Evolutionary conservation across 202 grass and related monocot genomes (phyloP).

Genomic region (Bolboschoenoplectus hybrid): DNA sequence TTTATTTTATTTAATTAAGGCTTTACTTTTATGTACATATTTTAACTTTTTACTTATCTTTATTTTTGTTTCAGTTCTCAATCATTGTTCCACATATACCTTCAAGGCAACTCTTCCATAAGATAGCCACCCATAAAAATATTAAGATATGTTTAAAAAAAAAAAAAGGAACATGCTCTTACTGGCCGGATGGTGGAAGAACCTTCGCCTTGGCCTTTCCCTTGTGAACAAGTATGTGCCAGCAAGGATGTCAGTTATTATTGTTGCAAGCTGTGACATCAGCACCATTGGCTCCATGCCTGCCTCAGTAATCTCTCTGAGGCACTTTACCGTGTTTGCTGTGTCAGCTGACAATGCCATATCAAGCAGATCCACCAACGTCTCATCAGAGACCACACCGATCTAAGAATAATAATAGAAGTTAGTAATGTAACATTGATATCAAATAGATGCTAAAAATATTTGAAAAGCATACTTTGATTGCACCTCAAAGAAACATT

Average conservation of each 20-base stretch:
- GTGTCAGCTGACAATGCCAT: slow-evolving; percentile 81
- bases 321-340: slow-evolving; percentile 74
- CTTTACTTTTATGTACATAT: background rate
- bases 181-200: slow-evolving; percentile 68
- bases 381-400: slow-evolving; percentile 86
- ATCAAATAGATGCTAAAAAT: background rate
- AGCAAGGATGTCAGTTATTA: slow-evolving; percentile 94
- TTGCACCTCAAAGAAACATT: background rate
- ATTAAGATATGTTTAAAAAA: background rate
- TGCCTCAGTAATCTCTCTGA: slow-evolving; percentile 82
- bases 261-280: slow-evolving; percentile 91
- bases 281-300: slow-evolving; percentile 85
- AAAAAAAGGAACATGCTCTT: slow-evolving; percentile 37
- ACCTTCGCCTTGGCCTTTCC: slow-evolving; percentile 55
- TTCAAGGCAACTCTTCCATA: background rate
- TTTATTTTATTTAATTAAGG: background rate
- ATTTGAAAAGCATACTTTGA: background rate
- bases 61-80: slow-evolving; percentile 15
- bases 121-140: background rate
- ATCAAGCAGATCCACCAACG: slow-evolving; percentile 88
- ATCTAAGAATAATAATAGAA: slow-evolving; percentile 49
- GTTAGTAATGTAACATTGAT: background rate
- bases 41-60: background rate
- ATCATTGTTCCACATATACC: background rate
- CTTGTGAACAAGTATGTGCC: slow-evolving; percentile 65